These are phyloP conservation scores for Isabelozyma heimii DNA, from an alignment of 805 yeast species.

Conservation along the genomic window DNA sequence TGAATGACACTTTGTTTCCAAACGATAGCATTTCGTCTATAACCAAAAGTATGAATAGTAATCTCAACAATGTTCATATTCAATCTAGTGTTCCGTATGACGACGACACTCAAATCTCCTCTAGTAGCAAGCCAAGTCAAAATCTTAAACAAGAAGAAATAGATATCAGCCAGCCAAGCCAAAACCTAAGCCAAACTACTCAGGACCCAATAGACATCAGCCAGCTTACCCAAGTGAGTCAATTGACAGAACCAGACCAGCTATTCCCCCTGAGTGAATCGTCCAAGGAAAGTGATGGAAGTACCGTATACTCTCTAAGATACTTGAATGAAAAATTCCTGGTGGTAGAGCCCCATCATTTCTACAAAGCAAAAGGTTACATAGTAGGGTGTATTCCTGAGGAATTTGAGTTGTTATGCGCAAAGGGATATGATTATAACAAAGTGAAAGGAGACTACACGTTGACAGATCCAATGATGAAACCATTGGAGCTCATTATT, in stretches of 20 bases:
- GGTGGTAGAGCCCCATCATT: background rate
- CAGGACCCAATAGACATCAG: background rate
- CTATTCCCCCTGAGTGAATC: background rate
- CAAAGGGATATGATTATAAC: slow-evolving; percentile 19
- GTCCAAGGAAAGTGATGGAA: background rate
- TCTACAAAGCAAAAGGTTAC: slow-evolving; percentile 16
- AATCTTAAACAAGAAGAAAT: background rate
- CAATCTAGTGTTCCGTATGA: background rate
- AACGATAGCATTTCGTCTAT: background rate
- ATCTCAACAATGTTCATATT: background rate
- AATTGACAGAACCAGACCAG: background rate
- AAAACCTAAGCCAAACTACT: too few relatives aligned
- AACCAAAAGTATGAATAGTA: background rate
- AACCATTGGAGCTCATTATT: slow-evolving; percentile 23
- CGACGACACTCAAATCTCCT: background rate
- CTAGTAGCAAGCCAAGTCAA: background rate
- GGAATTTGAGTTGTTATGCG: slow-evolving; percentile 23
- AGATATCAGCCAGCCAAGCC: background rate
- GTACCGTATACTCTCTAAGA: background rate
- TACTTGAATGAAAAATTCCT: background rate
- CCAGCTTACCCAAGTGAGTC: background rate
- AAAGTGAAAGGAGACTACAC: slow-evolving; percentile 2
- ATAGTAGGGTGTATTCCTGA: slow-evolving; percentile 23
- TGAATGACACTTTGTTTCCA: background rate
- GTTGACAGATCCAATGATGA: slow-evolving; percentile 20